These are phyloP conservation scores for Botryotinia narcissicola DNA, from an alignment of 2,329 filamentous ascomycete genomes.

Conservation along the genomic window DNA sequence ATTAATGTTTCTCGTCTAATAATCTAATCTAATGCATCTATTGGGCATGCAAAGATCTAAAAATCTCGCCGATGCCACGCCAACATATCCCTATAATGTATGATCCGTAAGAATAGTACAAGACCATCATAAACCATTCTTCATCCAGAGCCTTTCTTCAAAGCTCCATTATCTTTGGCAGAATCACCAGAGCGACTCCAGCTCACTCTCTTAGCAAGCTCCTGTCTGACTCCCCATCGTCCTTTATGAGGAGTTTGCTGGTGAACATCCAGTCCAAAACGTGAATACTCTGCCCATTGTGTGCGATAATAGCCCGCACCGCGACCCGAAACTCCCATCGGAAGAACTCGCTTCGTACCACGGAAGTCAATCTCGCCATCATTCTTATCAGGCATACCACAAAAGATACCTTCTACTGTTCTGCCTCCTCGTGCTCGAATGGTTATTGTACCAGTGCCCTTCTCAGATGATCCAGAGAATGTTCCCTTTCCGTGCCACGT, in stretches of 20 bases:
- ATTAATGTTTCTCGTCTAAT: background rate
- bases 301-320: background rate
- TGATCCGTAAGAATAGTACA: background rate
- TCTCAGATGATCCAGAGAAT: background rate
- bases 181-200: background rate
- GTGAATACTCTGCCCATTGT: background rate
- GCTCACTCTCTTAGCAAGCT: constrained; percentile 5
- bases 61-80: background rate
- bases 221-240: background rate
- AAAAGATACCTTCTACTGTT: background rate
- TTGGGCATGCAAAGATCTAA: background rate
- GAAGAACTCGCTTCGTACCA: background rate
- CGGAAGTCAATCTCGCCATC: constrained; percentile 2
- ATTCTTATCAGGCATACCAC: constrained; percentile 11
- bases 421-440: background rate
- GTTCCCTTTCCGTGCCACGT: constrained; percentile 4
- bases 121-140: background rate
- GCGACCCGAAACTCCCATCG: background rate
- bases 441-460: background rate
- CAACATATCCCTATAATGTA: background rate
- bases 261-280: background rate
- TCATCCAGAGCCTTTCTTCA: background rate
- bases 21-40: background rate
- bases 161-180: background rate
- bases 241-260: background rate